Base-by-base conservation (phyloP, 2,329 filamentous ascomycete genomes). In the Didymella pomorum region DNA sequence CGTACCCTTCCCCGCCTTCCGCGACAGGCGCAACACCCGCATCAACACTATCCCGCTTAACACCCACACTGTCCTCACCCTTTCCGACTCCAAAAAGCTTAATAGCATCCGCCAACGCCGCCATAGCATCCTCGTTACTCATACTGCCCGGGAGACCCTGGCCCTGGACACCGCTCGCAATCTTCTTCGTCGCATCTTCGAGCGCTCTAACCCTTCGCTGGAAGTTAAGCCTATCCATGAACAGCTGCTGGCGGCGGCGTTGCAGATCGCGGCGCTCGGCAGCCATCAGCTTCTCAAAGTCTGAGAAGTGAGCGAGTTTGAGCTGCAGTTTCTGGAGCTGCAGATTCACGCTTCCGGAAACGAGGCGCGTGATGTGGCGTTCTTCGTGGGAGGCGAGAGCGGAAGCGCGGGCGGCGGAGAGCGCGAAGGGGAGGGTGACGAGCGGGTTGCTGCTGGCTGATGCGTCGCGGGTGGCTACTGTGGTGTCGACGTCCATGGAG, bases 251-350 rank as follows among this genome's bases (percentile, higher is more conserved):
- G 28, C 94, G 88, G 39, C 91, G 92, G 56, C 93, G 87, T 78
- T 99, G 95, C 21, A 99, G 84, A 78, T 99, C 95, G 60, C 93
- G 87, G 59, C 94, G 89, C 80, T 99, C 95, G 6, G 93, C 92
- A 69, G 96, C 91, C 49, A 99, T 83, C 43, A 97, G 89, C 18
- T 91, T 86, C 79, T 99, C 95, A 85, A 99, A 93, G 77, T 99
- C 95, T 70, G 91, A 90, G 79, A 99, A 99, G 76, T 98, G 96
- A 72, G 92, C 89, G 59, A 99, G 84, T 80, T 99, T 99, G 69
- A 98, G 82, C 79, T 98, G 93, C 62, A 98, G 88, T 79, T 99
- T 99, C 74, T 97, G 90, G 31, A 98, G 83, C n/a, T 92, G 94
- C 12, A 96, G 84, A 74, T 99, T 99, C 51, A 97, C 92, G 0